Percentiles rank a stretch among this genome's conserved stretches.
Evolutionary conservation across 768 basidiomycete genomes (phyloP).

Genomic region (Boletus tylopilopsis): DNA sequence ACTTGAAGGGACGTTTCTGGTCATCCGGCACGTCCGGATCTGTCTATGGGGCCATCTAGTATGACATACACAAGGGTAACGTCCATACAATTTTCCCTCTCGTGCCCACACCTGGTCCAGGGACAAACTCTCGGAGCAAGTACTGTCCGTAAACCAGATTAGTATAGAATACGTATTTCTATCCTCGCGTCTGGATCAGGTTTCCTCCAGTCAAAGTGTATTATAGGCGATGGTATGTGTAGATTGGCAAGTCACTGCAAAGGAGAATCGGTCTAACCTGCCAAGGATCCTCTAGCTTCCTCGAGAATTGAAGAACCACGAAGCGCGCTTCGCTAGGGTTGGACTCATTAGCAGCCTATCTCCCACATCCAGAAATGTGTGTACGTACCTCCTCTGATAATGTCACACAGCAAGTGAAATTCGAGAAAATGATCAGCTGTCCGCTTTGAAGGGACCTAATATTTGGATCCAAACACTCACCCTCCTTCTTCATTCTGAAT

Average conservation of each 20-base stretch:
- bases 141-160: conserved; percentile 21
- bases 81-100: conserved; percentile 22
- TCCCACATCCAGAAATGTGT: conserved; percentile 11
- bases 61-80: conserved; percentile 24
- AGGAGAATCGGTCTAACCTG: conserved; percentile 5
- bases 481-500: conserved; percentile 79
- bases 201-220: conserved; percentile 13
- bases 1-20: conserved; percentile 4
- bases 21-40: conserved; percentile 15
- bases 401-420: conserved; percentile 15
- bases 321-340: conserved; percentile 77
- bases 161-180: conserved; percentile 23
- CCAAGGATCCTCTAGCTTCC: conserved; percentile 37
- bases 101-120: conserved; percentile 21
- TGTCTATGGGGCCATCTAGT: conserved; percentile 4
- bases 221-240: conserved; percentile 27
- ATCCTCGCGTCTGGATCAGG: conserved; percentile 6
- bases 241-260: conserved; percentile 23
- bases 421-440: conserved; percentile 18
- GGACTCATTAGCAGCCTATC: conserved; percentile 27
- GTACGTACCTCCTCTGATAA: conserved; percentile 34
- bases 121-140: conserved; percentile 12
- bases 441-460: conserved; percentile 10
- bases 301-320: conserved; percentile 90
- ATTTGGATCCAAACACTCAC: conserved; percentile 46